Conservation (phyloP, 306 rosid genomes). For the Medicago arabica region DNA sequence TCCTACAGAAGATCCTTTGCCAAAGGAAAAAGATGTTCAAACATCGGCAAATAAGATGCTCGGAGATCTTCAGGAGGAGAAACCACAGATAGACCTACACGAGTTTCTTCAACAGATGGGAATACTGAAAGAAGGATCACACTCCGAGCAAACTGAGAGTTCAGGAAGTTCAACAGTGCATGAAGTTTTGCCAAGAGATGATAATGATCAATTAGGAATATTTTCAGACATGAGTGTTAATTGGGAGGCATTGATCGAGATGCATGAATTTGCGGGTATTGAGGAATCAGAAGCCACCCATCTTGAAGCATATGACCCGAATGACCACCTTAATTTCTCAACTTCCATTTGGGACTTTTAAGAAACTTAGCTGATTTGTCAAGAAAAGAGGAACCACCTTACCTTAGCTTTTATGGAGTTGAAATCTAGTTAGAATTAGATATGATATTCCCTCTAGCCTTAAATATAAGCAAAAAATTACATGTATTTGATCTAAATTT, state of each 20-base stretch:
- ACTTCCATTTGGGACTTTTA: slow-evolving; percentile 80
- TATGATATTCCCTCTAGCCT: background rate
- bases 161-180: slow-evolving; percentile 50
- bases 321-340: slow-evolving; percentile 66
- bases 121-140: slow-evolving; percentile 60
- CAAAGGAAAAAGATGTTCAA: slow-evolving; percentile 45
- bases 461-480: background rate
- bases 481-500: background rate
- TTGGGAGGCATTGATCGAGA: slow-evolving; percentile 82
- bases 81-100: slow-evolving; percentile 93
- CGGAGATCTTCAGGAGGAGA: slow-evolving; percentile 68
- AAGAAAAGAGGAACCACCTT: slow-evolving; percentile 30
- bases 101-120: slow-evolving; percentile 98
- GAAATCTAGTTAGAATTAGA: slow-evolving; percentile 37
- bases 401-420: slow-evolving; percentile 30
- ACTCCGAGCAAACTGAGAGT: slow-evolving; percentile 49
- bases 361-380: slow-evolving; percentile 42
- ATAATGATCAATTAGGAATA: slow-evolving; percentile 55
- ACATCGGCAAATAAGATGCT: slow-evolving; percentile 41
- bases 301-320: slow-evolving; percentile 57
- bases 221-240: slow-evolving; percentile 64
- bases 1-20: slow-evolving; percentile 33
- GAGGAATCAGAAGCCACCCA: slow-evolving; percentile 57
- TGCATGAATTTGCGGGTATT: slow-evolving; percentile 60
- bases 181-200: slow-evolving; percentile 51